Evolutionary conservation across 768 basidiomycete species (phyloP), one percentile per base, ranked within the genome.

Genomic region (Termitomyces sp.): DNA sequence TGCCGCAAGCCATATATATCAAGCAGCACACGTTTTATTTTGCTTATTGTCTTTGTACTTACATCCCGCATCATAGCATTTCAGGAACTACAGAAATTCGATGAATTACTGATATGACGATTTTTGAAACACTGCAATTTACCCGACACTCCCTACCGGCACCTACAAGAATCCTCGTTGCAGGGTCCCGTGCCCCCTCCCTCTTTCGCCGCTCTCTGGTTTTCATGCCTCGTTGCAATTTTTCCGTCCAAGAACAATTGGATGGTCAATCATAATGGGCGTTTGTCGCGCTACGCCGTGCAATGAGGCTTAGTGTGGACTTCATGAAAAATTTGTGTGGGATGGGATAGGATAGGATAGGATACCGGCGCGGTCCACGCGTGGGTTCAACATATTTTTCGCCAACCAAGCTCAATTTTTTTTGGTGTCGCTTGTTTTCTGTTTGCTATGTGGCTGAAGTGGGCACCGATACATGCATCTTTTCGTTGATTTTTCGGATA

Each of bases 11-110:
- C 35, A 23, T 20, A 28, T 26, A 40, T 12, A 30, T 4, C 10
- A 4, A 38, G 1, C 36, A 52, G 23, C 51, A 38, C 41, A 54
- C 53, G 53, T 41, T 54, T 32, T 14, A 12, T 18, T 8, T 26
- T 41, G 52, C 28, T 54, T 54, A 54, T 54, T 54, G 53, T 54
- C 16, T 53, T 40, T 35, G 26, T 10, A 10, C 43, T 12, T 18
- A 33, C 14, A 16, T n/a, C 13, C 14, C 18, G 38, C 23, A 23
- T 59, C 52, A 59, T 44, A 30, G 51, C 20, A 43, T 55, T 35
- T n/a, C 58, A 59, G 58, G 58, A 33, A 54, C 58, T 30, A 43
- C 36, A 26, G 18, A 54, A 18, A 54, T 54, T 14, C 14, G 14
- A n/a, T 41, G 16, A 32, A 54, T 59, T 52, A 48, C 12, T 48